These are phyloP conservation scores for Zasmidium angulare DNA, from an alignment of 2,329 filamentous ascomycete genomes.

Conservation along the genomic window DNA sequence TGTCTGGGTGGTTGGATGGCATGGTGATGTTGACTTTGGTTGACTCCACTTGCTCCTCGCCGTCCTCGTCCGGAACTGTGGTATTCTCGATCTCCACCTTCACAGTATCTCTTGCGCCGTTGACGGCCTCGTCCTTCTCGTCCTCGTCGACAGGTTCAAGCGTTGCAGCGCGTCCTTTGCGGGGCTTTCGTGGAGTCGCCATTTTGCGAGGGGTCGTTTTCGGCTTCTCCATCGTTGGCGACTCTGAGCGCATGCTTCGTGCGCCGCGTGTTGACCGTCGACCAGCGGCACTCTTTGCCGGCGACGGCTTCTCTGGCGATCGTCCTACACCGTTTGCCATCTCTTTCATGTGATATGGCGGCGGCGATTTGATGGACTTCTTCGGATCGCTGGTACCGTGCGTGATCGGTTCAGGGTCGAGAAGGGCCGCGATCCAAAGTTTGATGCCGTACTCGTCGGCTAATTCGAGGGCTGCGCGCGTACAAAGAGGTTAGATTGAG, in stretches of 20 bases:
- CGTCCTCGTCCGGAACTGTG: conserved; percentile 49
- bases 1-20: conserved; percentile 64
- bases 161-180: conserved; percentile 40
- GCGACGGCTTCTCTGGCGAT: conserved; percentile 24
- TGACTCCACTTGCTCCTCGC: conserved; percentile 68
- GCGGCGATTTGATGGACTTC: conserved; percentile 76
- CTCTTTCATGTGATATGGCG: conserved; percentile 60
- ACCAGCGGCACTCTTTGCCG: conserved; percentile 14
- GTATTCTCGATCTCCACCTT: conserved; percentile 70
- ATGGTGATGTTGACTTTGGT: conserved; percentile 76
- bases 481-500: conserved; percentile 13
- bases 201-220: conserved; percentile 47
- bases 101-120: conserved; percentile 50
- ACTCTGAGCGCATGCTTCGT: conserved; percentile 60
- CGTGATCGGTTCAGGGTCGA: conserved; percentile 81
- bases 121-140: conserved; percentile 26
- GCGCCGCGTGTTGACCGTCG: conserved; percentile 37
- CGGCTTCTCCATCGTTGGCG: conserved; percentile 51
- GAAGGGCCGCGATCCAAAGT: conserved; percentile 86
- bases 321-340: conserved; percentile 30
- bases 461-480: conserved; percentile 67
- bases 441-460: conserved; percentile 84
- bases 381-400: conserved; percentile 59
- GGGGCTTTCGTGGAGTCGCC: conserved; percentile 55
- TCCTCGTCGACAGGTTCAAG: conserved; percentile 34